Evolutionary conservation across 108 stramenopile genomes (phyloP), one percentile per base, ranked within the genome.

Genomic region (Epipyxis sp.): DNA sequence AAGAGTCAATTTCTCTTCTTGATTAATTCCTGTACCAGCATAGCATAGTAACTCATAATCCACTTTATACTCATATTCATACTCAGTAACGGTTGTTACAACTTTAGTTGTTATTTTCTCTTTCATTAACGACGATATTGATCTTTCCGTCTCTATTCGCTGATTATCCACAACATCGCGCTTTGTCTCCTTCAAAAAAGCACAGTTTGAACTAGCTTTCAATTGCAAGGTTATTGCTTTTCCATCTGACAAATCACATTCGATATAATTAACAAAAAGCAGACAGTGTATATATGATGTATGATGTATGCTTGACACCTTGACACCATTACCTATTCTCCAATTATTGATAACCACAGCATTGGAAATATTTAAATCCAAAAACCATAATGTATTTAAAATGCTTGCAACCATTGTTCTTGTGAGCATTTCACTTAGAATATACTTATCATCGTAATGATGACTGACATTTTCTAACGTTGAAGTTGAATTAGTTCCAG

Each of bases 381-480:
- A 10, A 30, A 29, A 16, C 27, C 6, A 10, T 6, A 74, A 54
- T 10, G 46, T 34, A 37, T 39, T 42, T 10, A 6, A 74, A 3
- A 74, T 25, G 6, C n/a, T 6, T 10, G 35, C 29, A 13, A 10
- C 71, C 20, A 25, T 10, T 43, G 13, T 30, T 27, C 42, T 39
- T 10, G 34, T 39, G 10, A 74, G 32, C 27, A 30, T 16, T 6
- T 74, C 32, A 10, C 10, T 29, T 37, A 74, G 71, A 13, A 74
- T 6, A 25, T 34, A 74, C 32, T 74, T 74, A 25, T 74, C 71
- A 34, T 57, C 25, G 34, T 34, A 74, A 16, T 42, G 3, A 42
- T 74, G 71, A 46, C n/a, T n/a, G n/a, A n/a, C n/a, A n/a, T n/a
- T n/a, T n/a, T n/a, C n/a, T n/a, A n/a, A n/a, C n/a, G n/a, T n/a